Conservation (phyloP, 345 rosid species). For the Aquilaria yunnanensis region DNA sequence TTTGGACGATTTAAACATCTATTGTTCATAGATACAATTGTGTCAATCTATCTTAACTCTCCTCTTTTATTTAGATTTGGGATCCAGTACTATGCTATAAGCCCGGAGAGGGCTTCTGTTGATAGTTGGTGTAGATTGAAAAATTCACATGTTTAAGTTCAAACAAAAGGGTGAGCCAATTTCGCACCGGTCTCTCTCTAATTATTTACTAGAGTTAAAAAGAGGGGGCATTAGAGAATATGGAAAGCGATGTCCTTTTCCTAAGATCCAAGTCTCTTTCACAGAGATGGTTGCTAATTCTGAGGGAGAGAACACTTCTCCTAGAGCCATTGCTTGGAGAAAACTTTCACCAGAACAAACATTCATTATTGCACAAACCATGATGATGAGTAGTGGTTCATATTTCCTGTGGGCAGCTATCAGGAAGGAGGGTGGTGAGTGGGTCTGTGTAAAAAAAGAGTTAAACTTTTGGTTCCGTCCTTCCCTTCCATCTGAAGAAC, state of each 20-base stretch:
- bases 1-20: too few relatives aligned
- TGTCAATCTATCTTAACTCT: too few relatives aligned
- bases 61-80: too few relatives aligned
- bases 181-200: too few relatives aligned
- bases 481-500: conserved; percentile 20
- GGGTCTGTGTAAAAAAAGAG: conserved; percentile 21
- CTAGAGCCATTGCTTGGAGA: conserved; percentile 13
- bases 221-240: not conserved
- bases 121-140: too few relatives aligned
- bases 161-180: too few relatives aligned
- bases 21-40: too few relatives aligned
- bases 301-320: conserved; percentile 19
- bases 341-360: conserved; percentile 15
- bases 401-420: conserved; percentile 27
- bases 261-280: conserved; percentile 26
- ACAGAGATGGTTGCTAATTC: conserved; percentile 34
- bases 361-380: conserved; percentile 29
- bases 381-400: conserved; percentile 23
- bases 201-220: too few relatives aligned
- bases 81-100: too few relatives aligned
- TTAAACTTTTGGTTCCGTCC: conserved; percentile 22
- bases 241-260: conserved; percentile 24
- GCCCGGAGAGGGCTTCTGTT: too few relatives aligned
- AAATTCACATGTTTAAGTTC: too few relatives aligned
- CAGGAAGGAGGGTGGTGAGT: conserved; percentile 14